phyloP scores from a whole-genome alignment of 768 basidiomycete species.

The Dictyophora rubrovolvata region DNA sequence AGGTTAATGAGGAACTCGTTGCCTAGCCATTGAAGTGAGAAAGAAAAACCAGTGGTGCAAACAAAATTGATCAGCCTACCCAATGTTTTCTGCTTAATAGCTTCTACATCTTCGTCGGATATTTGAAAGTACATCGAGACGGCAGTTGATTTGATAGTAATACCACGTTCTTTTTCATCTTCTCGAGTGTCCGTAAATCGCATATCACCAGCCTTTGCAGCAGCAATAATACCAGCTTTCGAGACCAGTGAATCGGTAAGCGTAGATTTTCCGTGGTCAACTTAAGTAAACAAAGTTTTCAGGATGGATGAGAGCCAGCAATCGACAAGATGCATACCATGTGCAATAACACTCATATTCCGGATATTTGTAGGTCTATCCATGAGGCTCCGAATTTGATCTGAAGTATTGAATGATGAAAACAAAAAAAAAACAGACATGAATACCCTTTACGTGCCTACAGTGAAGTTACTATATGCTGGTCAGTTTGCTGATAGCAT shows the following conservation, averaged over 20 bases:
- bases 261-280: slow-evolving; percentile 99
- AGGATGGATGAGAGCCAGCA: slow-evolving; percentile 9
- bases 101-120: slow-evolving; percentile 72
- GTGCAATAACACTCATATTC: slow-evolving; percentile 91
- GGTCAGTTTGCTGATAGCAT: slow-evolving; percentile 22
- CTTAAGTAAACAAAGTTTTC: slow-evolving; percentile 28
- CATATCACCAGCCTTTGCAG: slow-evolving; percentile 88
- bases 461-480: slow-evolving; percentile 69
- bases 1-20: slow-evolving; percentile 99
- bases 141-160: slow-evolving; percentile 99
- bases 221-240: slow-evolving; percentile 98
- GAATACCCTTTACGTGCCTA: slow-evolving; percentile 44
- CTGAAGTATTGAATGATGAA: slow-evolving; percentile 27
- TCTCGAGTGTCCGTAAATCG: slow-evolving; percentile 96
- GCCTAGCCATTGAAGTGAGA: slow-evolving; percentile 35
- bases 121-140: slow-evolving; percentile 99
- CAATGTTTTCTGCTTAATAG: slow-evolving; percentile 90
- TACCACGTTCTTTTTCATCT: slow-evolving; percentile 99
- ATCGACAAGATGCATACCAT: slow-evolving; percentile 44
- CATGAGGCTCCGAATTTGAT: slow-evolving; percentile 84
- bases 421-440: slow-evolving; percentile 8
- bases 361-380: slow-evolving; percentile 86
- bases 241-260: slow-evolving; percentile 98
- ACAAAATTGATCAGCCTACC: slow-evolving; percentile 36
- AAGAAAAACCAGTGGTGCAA: slow-evolving; percentile 8